phyloP scores from a whole-genome alignment of 23 red algal genomes.

The Gracilaria gracilis region DNA sequence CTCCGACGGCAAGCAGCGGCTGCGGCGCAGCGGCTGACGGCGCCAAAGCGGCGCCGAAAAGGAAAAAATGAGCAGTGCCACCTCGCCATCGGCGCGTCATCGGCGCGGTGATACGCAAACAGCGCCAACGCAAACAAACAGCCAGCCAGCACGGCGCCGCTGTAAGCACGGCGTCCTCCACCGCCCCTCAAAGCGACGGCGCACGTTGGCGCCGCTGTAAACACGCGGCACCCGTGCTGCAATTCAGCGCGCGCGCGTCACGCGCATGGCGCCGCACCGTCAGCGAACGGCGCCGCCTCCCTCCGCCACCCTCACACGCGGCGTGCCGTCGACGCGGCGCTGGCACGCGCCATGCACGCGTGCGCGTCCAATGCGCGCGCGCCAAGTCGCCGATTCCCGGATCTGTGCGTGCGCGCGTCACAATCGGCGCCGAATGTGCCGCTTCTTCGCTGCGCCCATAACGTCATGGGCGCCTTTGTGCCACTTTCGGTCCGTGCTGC shows the following conservation, averaged over 20 bases:
- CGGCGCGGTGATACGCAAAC: no score
- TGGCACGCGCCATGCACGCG: background rate
- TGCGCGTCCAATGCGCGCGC: background rate
- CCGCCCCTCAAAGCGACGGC: no score
- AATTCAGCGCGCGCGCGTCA: conserved; percentile 32
- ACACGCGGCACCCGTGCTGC: conserved; percentile 9
- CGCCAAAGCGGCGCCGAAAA: no score
- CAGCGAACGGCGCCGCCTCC: background rate
- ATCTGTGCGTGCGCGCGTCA: background rate
- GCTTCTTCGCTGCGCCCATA: conserved; percentile 15
- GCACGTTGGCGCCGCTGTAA: background rate
- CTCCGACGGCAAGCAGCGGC: no score
- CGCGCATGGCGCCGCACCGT: conserved; percentile 35
- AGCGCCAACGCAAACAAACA: no score
- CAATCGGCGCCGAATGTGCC: background rate
- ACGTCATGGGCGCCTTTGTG: background rate
- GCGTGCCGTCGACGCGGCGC: background rate
- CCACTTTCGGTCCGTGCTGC: background rate
- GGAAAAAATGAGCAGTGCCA: no score
- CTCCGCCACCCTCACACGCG: conserved; percentile 12
- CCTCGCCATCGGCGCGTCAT: no score
- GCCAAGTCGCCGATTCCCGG: conserved; percentile 34
- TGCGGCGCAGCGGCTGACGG: no score
- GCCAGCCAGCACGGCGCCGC: no score
- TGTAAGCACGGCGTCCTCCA: no score